Evolutionary conservation across 345 rosid genomes (phyloP).

Genomic region (Anacardium occidentale): DNA sequence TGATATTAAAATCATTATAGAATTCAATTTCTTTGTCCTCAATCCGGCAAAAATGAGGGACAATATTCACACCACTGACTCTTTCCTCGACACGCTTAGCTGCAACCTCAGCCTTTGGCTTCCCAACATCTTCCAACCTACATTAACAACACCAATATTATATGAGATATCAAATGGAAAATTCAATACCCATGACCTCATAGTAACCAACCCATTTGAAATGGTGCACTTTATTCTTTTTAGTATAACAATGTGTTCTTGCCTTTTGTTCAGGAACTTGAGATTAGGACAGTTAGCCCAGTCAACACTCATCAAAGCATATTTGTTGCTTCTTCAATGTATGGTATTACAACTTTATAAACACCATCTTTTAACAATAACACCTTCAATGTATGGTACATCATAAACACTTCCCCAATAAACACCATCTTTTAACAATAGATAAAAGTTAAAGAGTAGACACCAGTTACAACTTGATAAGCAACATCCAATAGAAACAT

Average conservation of each 20-base stretch:
- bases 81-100: slow-evolving; percentile 97
- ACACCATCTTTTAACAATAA: too few species aligned
- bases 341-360: too few species aligned
- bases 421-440: background rate
- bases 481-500: background rate
- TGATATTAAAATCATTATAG: slow-evolving; percentile 74
- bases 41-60: slow-evolving; percentile 92
- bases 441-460: background rate
- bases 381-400: background rate
- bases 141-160: slow-evolving; percentile 21
- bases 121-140: slow-evolving; percentile 92
- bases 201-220: background rate
- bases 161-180: background rate
- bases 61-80: slow-evolving; percentile 80
- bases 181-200: background rate
- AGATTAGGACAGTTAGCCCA: too few species aligned
- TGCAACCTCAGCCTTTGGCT: slow-evolving; percentile 97
- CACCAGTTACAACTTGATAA: background rate
- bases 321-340: too few species aligned
- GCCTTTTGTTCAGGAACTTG: background rate
- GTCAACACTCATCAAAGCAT: background rate
- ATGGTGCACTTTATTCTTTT: background rate
- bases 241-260: background rate
- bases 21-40: slow-evolving; percentile 88
- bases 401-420: background rate